phyloP scores from a whole-genome alignment of 768 basidiomycete species.

The Phylloporus scabripes region DNA sequence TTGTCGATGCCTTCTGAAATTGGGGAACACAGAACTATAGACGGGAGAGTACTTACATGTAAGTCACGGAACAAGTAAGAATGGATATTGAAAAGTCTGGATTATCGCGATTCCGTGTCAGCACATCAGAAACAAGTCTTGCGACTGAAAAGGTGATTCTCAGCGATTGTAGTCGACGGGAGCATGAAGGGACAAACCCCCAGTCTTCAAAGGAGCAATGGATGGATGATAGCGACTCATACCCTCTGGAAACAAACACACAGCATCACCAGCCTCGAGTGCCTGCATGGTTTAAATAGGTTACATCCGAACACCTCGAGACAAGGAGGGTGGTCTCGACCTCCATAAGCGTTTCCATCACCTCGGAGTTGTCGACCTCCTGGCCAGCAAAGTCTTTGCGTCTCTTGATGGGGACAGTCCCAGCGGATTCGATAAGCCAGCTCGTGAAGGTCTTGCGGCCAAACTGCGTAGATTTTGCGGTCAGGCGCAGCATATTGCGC shows the following conservation, averaged over 20 bases:
- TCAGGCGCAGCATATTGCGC: conserved; percentile 76
- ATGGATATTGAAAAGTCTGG: conserved; percentile 69
- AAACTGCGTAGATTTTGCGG: conserved; percentile 86
- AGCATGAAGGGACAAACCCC: conserved; percentile 44
- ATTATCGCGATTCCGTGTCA: conserved; percentile 62
- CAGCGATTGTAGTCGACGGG: neutral
- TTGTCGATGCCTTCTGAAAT: conserved; percentile 60
- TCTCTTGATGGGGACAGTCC: conserved; percentile 78
- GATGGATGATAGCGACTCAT: conserved; percentile 79
- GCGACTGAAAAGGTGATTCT: conserved; percentile 46
- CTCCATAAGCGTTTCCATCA: conserved; percentile 65
- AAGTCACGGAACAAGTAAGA: conserved; percentile 75
- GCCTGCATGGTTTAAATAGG: conserved; percentile 42
- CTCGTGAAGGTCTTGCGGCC: conserved; percentile 79
- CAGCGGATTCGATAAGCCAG: conserved; percentile 86
- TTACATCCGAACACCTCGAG: neutral
- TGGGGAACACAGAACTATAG: neutral
- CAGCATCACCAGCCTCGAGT: conserved; percentile 68
- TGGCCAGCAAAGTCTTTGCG: conserved; percentile 60
- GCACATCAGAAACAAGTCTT: conserved; percentile 71
- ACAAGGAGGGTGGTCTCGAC: conserved; percentile 30
- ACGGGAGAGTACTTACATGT: conserved; percentile 47
- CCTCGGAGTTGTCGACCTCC: conserved; percentile 57
- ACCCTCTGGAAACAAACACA: conserved; percentile 85
- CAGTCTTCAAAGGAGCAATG: conserved; percentile 85